phyloP scores from a whole-genome alignment of 2,329 filamentous ascomycete species.

The Apiospora sp. region DNA sequence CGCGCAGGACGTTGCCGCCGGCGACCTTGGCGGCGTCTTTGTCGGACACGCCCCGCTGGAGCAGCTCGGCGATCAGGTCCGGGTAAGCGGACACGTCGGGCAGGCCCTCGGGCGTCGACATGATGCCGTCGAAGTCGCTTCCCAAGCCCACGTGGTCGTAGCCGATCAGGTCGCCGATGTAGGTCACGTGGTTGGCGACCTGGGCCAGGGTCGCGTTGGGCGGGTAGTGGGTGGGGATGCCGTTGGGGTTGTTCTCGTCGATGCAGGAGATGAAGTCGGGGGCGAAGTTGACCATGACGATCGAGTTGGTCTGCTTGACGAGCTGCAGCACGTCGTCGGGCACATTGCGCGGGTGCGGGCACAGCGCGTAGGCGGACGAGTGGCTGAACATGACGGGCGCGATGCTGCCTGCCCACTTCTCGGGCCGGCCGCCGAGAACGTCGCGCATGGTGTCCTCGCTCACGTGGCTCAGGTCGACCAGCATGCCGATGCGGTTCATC shows the following conservation, averaged over 20 bases:
- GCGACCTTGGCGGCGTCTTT: slow-evolving; percentile 77
- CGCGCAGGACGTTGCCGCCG: slow-evolving; percentile 82
- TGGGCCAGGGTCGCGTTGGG: slow-evolving; percentile 77
- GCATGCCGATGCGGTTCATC: slow-evolving; percentile 95
- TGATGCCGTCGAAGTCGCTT: slow-evolving; percentile 87
- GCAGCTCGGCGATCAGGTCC: slow-evolving; percentile 76
- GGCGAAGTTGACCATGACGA: slow-evolving; percentile 93
- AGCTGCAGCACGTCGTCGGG: slow-evolving; percentile 78
- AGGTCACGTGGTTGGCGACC: slow-evolving; percentile 79
- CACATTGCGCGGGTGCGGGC: slow-evolving; percentile 86
- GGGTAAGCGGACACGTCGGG: slow-evolving; percentile 89
- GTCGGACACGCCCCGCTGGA: slow-evolving; percentile 77
- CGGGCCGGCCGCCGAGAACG: slow-evolving; percentile 68
- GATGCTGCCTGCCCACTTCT: slow-evolving; percentile 73
- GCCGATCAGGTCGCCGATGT: slow-evolving; percentile 85
- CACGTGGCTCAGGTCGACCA: slow-evolving; percentile 86
- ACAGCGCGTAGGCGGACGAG: slow-evolving; percentile 81
- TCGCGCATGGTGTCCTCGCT: slow-evolving; percentile 85
- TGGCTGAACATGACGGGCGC: slow-evolving; percentile 92
- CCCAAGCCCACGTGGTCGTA: slow-evolving; percentile 89
- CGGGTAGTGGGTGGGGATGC: slow-evolving; percentile 72
- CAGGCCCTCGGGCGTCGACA: slow-evolving; percentile 71
- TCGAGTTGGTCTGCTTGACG: slow-evolving; percentile 74
- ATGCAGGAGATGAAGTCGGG: slow-evolving; percentile 84
- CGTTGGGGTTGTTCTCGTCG: slow-evolving; percentile 63